phyloP scores from a whole-genome alignment of 306 rosid species.

The Lathyrus aphaca region DNA sequence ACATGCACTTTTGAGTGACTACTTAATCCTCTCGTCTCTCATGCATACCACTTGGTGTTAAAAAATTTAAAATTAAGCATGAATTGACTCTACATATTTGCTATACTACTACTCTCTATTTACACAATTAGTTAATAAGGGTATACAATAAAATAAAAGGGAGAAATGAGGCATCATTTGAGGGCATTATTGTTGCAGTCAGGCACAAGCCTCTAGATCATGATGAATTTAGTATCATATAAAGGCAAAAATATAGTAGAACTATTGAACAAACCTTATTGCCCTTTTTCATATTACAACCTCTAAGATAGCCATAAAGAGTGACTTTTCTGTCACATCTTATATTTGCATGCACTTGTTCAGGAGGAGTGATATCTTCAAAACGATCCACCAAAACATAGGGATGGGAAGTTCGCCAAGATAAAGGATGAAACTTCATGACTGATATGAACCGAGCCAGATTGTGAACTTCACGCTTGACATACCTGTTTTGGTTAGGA shows the following conservation, averaged over 20 bases:
- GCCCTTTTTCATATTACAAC: constrained; percentile 83
- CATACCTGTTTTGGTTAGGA: constrained; percentile 60
- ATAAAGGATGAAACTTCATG: constrained; percentile 89
- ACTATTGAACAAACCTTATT: constrained; percentile 63
- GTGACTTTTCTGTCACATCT: constrained; percentile 88
- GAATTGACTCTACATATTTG: background rate
- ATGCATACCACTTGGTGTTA: too few relatives aligned
- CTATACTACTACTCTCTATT: background rate
- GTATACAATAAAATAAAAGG: background rate
- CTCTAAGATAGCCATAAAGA: constrained; percentile 91
- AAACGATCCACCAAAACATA: constrained; percentile 88
- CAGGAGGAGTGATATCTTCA: constrained; percentile 95
- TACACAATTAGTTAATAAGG: background rate
- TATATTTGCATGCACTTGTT: constrained; percentile 61
- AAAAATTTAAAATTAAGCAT: background rate
- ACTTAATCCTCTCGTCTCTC: too few relatives aligned
- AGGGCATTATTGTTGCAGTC: background rate
- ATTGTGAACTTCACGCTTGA: constrained; percentile 88
- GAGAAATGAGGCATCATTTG: constrained; percentile 8
- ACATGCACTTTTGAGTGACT: too few relatives aligned
- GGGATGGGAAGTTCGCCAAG: constrained; percentile 91
- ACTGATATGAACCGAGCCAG: constrained; percentile 94
- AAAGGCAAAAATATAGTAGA: constrained; percentile 2
- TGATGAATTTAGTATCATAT: constrained; percentile 3
- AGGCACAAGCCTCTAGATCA: background rate